Base-by-base conservation (phyloP, 208 protist species). In the Tritrichomonas musculus region DNA sequence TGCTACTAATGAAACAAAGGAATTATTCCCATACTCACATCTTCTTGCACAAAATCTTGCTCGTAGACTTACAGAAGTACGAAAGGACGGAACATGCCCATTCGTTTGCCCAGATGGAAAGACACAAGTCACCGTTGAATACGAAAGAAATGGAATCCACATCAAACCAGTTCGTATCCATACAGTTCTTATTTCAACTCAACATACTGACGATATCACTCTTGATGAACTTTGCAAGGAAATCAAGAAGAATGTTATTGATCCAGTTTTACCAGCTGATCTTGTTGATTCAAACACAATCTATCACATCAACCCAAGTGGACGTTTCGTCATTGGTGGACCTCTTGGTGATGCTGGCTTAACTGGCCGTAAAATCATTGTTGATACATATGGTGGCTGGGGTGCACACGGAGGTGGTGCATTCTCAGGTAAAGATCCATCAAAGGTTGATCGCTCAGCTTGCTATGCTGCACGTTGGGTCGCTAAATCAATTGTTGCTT, bases 361-460 rank as follows among this genome's bases (percentile, higher is more conserved):
- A 14, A 99, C 99, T 93, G 99, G 99, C 93, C 97, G 99, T 94
- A 99, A 99, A 97, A 99, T 99, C 94, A 99, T 99, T 95, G 98
- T 99, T 75, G 99, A 99, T 94, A 99, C 98, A 11, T 99, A 99
- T 95, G 99, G 99, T 94, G 98, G 99, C 93, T 99, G 98, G 98
- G 98, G 99, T 88, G 98, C 98, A 39, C 98, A 99, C 96, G 99
- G 99, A 94, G 99, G 98, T 95, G 99, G 99, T 94, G 99, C 99
- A 93, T 99, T 99, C 97, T 99, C 98, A 55, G 99, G 99, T 93
- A 99, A 99, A 96, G 99, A 99, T 95, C 98, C 97, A 69, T 98
- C 98, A 92, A 99, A 99, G 96, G 99, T 99, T 65, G 99, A 99
- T 95, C 97, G 99, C 94, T 99, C 98, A 77, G 99, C 98, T 72